These are phyloP conservation scores for Aristolochia fimbriata DNA, from an alignment of 164 flowering plant genomes.

Conservation along the genomic window DNA sequence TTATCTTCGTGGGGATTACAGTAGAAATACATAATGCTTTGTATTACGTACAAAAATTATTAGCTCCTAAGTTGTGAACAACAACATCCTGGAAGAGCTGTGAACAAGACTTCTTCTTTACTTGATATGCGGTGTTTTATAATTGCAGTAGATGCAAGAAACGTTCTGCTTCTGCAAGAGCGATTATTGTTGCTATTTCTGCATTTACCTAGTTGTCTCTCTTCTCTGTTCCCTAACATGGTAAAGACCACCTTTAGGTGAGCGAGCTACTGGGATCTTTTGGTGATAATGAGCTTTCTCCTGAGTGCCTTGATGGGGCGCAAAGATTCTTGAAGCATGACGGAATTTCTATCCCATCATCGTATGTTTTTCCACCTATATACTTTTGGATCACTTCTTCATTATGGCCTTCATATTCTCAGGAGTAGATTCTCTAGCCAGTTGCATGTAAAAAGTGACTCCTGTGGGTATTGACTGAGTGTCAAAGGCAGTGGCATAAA, in stretches of 20 bases:
- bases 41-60: no score
- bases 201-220: no score
- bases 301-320: slow-evolving; percentile 99
- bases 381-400: background rate
- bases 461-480: no score
- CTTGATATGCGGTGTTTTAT: background rate
- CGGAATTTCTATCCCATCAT: slow-evolving; percentile 94
- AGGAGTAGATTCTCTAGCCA: no score
- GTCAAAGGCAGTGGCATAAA: no score
- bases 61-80: no score
- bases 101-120: background rate
- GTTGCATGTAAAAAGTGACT: no score
- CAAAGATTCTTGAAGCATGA: slow-evolving; percentile 77
- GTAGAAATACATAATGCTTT: background rate
- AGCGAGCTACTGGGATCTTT: slow-evolving; percentile 97
- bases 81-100: background rate
- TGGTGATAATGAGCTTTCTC: slow-evolving; percentile 98
- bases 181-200: no score
- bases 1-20: background rate
- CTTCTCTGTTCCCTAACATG: background rate
- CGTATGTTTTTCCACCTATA: slow-evolving; percentile 36
- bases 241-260: slow-evolving; percentile 38
- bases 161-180: no score
- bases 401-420: background rate
- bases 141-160: no score